Evolutionary conservation across 1,139 yeast genomes (phyloP).

Genomic region (Candida sanyaensis): DNA sequence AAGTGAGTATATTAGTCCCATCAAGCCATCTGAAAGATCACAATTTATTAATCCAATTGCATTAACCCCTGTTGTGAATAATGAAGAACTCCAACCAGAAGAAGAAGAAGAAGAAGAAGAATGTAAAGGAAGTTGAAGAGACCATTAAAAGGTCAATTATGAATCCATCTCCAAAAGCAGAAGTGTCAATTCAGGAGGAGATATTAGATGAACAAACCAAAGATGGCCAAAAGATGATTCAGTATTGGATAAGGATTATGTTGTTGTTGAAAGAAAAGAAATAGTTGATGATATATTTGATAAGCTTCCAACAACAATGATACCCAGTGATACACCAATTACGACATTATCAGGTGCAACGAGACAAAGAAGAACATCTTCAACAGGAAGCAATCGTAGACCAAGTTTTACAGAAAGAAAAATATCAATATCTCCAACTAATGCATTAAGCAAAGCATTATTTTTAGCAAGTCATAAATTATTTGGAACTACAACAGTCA

Average conservation of each 20-base stretch:
- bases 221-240: slow-evolving; percentile 39
- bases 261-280: slow-evolving; percentile 89
- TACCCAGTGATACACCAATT: slow-evolving; percentile 24
- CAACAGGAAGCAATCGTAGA: slow-evolving; percentile 36
- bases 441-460: slow-evolving; percentile 84
- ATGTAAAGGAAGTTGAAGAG: neutral
- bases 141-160: neutral
- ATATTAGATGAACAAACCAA: slow-evolving; percentile 39
- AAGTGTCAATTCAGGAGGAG: neutral
- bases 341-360: slow-evolving; percentile 8
- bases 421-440: slow-evolving; percentile 75
- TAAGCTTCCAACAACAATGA: slow-evolving; percentile 73
- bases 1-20: slow-evolving; percentile 68
- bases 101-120: neutral
- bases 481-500: slow-evolving; percentile 50
- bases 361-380: slow-evolving; percentile 29
- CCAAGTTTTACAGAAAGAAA: slow-evolving; percentile 60
- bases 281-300: slow-evolving; percentile 96
- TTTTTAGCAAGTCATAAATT: slow-evolving; percentile 86
- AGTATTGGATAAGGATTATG: slow-evolving; percentile 77
- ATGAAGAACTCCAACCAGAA: neutral
- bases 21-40: slow-evolving; percentile 20
- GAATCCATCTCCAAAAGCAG: neutral
- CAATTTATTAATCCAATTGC: slow-evolving; percentile 20
- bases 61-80: slow-evolving; percentile 1